A percentile compares a stretch with the other conserved stretches of the same genome.
Evolutionary conservation across 805 yeast species (phyloP).

Genomic region (Torulaspora delbrueckii): DNA sequence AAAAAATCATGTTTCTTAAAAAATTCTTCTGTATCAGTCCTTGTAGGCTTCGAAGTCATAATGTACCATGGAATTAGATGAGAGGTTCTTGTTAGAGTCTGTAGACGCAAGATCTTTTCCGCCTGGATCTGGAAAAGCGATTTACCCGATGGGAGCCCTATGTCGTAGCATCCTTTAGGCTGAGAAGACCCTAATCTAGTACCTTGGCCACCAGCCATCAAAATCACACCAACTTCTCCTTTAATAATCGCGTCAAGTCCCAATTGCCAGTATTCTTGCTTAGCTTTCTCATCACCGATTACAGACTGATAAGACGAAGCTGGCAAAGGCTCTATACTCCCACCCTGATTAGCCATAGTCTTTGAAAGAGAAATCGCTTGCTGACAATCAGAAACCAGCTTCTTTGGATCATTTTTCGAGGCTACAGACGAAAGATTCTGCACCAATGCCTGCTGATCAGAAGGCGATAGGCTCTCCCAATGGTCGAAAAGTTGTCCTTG

Average conservation of each 20-base stretch:
- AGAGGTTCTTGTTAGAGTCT: slow-evolving; percentile 33
- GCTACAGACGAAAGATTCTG: slow-evolving; percentile 28
- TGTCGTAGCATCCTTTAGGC: slow-evolving; percentile 93
- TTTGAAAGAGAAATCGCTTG: slow-evolving; percentile 42
- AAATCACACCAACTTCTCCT: slow-evolving; percentile 78
- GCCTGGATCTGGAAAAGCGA: slow-evolving; percentile 91
- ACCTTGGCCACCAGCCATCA: slow-evolving; percentile 99
- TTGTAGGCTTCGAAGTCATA: slow-evolving; percentile 92
- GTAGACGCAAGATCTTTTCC: slow-evolving; percentile 67
- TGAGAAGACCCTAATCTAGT: slow-evolving; percentile 82
- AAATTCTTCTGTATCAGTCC: slow-evolving; percentile 64
- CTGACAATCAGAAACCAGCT: slow-evolving; percentile 37
- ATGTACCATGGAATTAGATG: slow-evolving; percentile 70
- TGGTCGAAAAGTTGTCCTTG: slow-evolving; percentile 52
- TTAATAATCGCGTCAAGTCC: slow-evolving; percentile 68
- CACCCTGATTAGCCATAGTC: slow-evolving; percentile 23
- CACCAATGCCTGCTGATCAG: slow-evolving; percentile 38
- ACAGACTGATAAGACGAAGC: slow-evolving; percentile 49
- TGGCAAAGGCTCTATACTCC: slow-evolving; percentile 48
- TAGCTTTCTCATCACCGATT: slow-evolving; percentile 28
- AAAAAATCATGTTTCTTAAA: slow-evolving; percentile 61
- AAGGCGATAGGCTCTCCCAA: slow-evolving; percentile 38
- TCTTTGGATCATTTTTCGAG: slow-evolving; percentile 17
- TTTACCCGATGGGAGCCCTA: slow-evolving; percentile 77
- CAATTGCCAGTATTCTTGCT: slow-evolving; percentile 41